These are phyloP conservation scores for Ceratobasidium sp. DNA, from an alignment of 1,284 basidiomycete species.

Conservation along the genomic window DNA sequence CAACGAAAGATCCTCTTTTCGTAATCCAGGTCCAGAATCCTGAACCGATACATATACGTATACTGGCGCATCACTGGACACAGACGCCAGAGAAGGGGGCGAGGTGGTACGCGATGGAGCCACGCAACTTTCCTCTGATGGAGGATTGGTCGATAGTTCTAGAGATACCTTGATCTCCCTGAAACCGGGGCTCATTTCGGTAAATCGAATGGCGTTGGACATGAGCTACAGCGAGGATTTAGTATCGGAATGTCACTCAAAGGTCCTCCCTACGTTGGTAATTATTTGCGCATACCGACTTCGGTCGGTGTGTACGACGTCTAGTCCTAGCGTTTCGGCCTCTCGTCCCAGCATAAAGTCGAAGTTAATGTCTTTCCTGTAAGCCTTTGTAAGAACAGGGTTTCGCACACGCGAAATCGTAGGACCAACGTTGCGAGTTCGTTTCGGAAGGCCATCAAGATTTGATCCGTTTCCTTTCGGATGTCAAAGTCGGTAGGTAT, in stretches of 20 bases:
- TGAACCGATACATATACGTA: slow-evolving; percentile 45
- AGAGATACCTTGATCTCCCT: slow-evolving; percentile 43
- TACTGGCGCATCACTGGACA: slow-evolving; percentile 17
- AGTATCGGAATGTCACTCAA: slow-evolving; percentile 10
- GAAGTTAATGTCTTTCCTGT: slow-evolving; percentile 45
- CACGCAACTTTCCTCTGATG: slow-evolving; percentile 28
- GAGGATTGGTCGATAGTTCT: slow-evolving; percentile 44
- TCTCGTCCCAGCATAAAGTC: slow-evolving; percentile 43
- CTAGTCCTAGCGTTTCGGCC: slow-evolving; percentile 40
- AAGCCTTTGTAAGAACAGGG: background rate
- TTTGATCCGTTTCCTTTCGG: slow-evolving; percentile 15
- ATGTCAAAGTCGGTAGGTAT: slow-evolving; percentile 36
- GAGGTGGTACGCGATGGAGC: background rate
- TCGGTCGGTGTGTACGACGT: slow-evolving; percentile 43
- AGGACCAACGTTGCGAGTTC: slow-evolving; percentile 50
- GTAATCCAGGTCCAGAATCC: slow-evolving; percentile 46
- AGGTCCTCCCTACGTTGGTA: slow-evolving; percentile 43
- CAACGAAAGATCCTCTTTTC: slow-evolving; percentile 44
- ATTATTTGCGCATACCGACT: slow-evolving; percentile 45
- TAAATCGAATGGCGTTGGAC: slow-evolving; percentile 40
- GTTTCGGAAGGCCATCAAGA: slow-evolving; percentile 49
- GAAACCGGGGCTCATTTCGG: slow-evolving; percentile 38
- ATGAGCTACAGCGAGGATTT: slow-evolving; percentile 1
- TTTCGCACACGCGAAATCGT: background rate
- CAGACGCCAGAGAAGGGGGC: slow-evolving; percentile 14